Evolutionary conservation across 345 rosid genomes (phyloP).

Genomic region (Syzygium aqueum): DNA sequence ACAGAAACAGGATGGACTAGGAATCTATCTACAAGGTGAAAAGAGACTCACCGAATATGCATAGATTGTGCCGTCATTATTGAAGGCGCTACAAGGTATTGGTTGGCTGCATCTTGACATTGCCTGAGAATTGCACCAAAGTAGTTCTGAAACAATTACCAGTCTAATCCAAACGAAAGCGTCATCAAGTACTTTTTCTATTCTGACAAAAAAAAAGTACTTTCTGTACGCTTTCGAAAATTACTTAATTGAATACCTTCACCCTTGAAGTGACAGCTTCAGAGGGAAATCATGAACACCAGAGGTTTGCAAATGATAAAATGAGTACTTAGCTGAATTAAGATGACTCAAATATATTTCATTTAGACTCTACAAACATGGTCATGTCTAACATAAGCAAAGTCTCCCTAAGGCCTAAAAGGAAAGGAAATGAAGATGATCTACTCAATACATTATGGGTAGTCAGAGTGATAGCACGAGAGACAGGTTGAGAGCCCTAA

Average conservation of each 20-base stretch:
- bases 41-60: slow-evolving; percentile 65
- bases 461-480: neutral
- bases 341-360: neutral
- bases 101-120: slow-evolving; percentile 85
- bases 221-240: neutral
- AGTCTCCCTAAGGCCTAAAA: neutral
- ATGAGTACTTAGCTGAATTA: neutral
- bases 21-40: neutral
- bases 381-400: neutral
- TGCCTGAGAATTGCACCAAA: slow-evolving; percentile 44
- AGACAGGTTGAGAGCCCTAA: neutral
- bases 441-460: neutral
- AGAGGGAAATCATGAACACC: neutral
- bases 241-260: neutral
- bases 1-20: neutral
- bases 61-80: slow-evolving; percentile 80
- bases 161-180: neutral
- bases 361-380: neutral
- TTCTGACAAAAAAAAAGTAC: neutral
- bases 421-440: neutral
- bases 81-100: slow-evolving; percentile 84
- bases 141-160: neutral
- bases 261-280: neutral
- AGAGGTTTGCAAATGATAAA: neutral
- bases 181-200: neutral